Base-by-base conservation (phyloP, 78 protist species). In the Dictyostelium capitatum region DNA sequence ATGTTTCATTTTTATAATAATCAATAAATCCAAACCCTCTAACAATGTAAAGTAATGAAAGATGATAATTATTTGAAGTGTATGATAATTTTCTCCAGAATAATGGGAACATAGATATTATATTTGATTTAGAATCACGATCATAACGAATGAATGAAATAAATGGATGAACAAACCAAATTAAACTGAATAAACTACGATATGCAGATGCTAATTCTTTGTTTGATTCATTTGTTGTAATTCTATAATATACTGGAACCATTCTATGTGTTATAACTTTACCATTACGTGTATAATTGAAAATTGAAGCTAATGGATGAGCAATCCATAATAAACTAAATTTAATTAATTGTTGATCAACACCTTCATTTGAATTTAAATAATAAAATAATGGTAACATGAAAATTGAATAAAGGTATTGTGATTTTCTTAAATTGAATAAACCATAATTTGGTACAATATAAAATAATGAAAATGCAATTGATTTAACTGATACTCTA, bases 81-180 rank as follows among this genome's bases (percentile, higher is more conserved):
- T 19, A 1, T 3, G 78, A 50, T 19, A 43, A 23, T 69, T 87
- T 87, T 8, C 51, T 43, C 93, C 93, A 87, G 54, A 87, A 62
- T 30, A 87, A 3, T 48, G 93, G 93, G 93, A 87, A 87, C 11
- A 87, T 0, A 8, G 72, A 28, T 10, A 77, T 19, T 0, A 87
- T 59, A 12, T 53, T 54, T n/a, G n/a, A 37, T 37, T 48, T 25
- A 8, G 5, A 3, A 15, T 62, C 25, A 0, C 67, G 59, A 14
- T 77, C 37, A 6, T n/a, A 48, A 11, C 93, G 62, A 51, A 57
- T 25, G 25, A 87, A 25, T 2, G 85, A 46, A 65, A 87, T 46
- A 11, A 20, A 72, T 74, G 93, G 93, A 64, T 87, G 93, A 7
- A 41, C 83, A 4, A 87, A 8, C 93, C 93, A 87, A 48, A 87